Conservation (phyloP, 352 stramenopile genomes). For the Phytophthora aleatoria region DNA sequence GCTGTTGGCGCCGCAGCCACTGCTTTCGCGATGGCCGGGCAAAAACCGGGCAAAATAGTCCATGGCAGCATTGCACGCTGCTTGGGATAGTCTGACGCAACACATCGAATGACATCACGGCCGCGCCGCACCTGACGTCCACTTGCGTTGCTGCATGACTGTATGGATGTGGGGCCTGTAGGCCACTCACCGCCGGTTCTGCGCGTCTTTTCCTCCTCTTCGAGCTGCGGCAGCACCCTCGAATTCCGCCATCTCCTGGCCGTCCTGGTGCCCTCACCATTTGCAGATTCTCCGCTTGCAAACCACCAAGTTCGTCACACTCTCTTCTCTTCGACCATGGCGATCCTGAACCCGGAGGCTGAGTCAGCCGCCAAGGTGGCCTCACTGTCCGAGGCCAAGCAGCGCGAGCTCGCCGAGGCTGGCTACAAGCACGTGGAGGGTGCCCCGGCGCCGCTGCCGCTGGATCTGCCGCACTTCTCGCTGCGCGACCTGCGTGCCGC, state of each 20-base stretch:
- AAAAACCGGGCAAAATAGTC: constrained; percentile 17
- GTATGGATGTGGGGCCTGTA: constrained; percentile 6
- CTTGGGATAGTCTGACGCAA: constrained; percentile 27
- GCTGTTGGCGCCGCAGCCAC: constrained; percentile 2
- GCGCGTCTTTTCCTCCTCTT: constrained; percentile 16
- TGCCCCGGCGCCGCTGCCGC: constrained; percentile 74
- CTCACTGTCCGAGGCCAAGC: constrained; percentile 36
- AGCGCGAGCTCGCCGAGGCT: constrained; percentile 59
- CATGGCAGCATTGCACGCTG: constrained; percentile 13
- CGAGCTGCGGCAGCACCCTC: neutral
- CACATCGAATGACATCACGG: constrained; percentile 56
- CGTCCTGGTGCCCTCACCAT: constrained; percentile 23
- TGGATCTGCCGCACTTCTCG: constrained; percentile 86
- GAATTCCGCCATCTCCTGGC: constrained; percentile 6
- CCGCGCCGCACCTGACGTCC: constrained; percentile 38
- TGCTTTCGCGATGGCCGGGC: constrained; percentile 2
- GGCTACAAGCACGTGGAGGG: constrained; percentile 80
- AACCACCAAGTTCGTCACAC: constrained; percentile 9
- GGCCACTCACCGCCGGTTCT: constrained; percentile 34
- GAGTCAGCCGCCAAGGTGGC: constrained; percentile 41
- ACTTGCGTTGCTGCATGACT: constrained; percentile 5
- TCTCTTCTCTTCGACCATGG: constrained; percentile 38
- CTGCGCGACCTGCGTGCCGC: constrained; percentile 90
- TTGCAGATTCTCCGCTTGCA: constrained; percentile 39
- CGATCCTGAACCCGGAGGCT: constrained; percentile 68